Conservation (phyloP, 2,329 filamentous ascomycete species). For the Mollisiaceae sp. region DNA sequence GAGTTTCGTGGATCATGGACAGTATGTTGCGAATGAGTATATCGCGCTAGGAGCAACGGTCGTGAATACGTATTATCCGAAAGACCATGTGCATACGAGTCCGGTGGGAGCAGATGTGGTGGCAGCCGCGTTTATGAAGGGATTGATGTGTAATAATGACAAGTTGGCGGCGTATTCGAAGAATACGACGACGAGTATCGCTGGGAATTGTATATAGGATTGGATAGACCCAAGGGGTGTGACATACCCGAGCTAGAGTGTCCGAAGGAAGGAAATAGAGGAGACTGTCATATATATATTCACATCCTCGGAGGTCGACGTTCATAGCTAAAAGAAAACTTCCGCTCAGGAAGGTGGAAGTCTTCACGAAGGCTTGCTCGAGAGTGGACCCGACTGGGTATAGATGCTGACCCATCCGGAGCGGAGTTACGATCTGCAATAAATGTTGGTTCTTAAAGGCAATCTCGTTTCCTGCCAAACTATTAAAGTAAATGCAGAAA, state of each 20-base stretch:
- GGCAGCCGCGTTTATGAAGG: conserved; percentile 63
- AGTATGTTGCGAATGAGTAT: conserved; percentile 57
- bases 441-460: background rate
- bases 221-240: no score
- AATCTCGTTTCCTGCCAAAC: no score
- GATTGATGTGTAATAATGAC: conserved; percentile 37
- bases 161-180: conserved; percentile 35
- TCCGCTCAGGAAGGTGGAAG: no score
- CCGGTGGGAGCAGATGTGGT: conserved; percentile 58
- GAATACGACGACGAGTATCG: conserved; percentile 36
- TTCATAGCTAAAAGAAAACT: background rate
- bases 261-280: background rate
- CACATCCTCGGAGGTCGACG: background rate
- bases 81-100: conserved; percentile 66
- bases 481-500: no score
- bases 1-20: conserved; percentile 62
- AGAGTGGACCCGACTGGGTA: background rate
- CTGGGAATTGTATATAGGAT: conserved; percentile 36
- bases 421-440: background rate
- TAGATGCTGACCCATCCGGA: background rate
- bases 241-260: background rate
- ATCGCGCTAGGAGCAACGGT: conserved; percentile 51
- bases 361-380: no score
- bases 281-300: background rate
- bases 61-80: conserved; percentile 57